phyloP scores from a whole-genome alignment of 2,329 filamentous ascomycete genomes.

The Sarocladium oryzae region DNA sequence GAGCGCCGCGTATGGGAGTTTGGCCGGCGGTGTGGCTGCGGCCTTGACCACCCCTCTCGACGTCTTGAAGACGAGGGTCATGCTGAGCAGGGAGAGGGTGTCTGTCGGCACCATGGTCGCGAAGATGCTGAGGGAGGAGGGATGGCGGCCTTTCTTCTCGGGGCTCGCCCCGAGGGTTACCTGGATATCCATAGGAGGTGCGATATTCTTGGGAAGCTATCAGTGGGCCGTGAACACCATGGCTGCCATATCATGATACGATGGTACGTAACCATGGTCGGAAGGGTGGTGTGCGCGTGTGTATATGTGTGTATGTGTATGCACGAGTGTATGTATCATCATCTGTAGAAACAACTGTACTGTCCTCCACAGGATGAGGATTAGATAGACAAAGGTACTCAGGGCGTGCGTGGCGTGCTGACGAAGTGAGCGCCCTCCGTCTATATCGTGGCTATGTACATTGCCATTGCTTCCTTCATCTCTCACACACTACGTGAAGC shows the following conservation, averaged over 20 bases:
- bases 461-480: no score
- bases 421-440: no score
- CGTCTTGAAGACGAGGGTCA: conserved; percentile 93
- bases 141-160: conserved; percentile 64
- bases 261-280: no score
- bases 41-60: conserved; percentile 88
- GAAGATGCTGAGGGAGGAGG: conserved; percentile 58
- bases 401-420: neutral
- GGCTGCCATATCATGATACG: conserved; percentile 17
- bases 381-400: neutral
- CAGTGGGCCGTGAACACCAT: conserved; percentile 79
- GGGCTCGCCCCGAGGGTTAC: conserved; percentile 76
- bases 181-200: conserved; percentile 93
- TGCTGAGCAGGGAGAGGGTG: conserved; percentile 70
- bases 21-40: conserved; percentile 79
- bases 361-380: neutral
- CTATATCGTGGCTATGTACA: neutral
- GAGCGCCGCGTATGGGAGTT: conserved; percentile 77
- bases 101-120: conserved; percentile 53
- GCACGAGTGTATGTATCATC: no score
- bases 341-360: neutral
- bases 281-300: no score
- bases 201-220: conserved; percentile 91
- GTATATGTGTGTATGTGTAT: no score
- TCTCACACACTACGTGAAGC: no score